phyloP scores from a whole-genome alignment of 129 eudicot genomes.

The Artemisia argyi region DNA sequence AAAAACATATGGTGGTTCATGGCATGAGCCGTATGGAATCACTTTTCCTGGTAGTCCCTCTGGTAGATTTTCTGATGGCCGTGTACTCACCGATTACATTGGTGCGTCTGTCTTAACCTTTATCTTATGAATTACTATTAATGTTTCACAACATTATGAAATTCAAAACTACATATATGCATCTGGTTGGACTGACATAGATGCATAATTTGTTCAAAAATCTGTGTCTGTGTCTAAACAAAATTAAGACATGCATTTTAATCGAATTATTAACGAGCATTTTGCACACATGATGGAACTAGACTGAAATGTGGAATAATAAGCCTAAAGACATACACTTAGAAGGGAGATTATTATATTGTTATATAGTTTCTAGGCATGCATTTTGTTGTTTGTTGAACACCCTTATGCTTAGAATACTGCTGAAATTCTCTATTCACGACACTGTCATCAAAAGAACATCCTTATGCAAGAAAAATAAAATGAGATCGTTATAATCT shows the following conservation, averaged over 20 bases:
- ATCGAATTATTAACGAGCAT: too few species aligned
- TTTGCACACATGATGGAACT: too few species aligned
- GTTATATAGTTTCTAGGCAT: background rate
- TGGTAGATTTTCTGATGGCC: constrained; percentile 84
- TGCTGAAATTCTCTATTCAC: too few species aligned
- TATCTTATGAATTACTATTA: background rate
- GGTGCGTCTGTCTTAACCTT: constrained; percentile 32
- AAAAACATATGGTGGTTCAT: constrained; percentile 37
- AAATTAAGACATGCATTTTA: too few species aligned
- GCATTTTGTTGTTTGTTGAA: background rate
- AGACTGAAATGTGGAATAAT: too few species aligned
- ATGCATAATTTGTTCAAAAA: background rate
- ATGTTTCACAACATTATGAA: background rate
- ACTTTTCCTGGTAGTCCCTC: constrained; percentile 71
- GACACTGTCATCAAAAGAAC: too few species aligned
- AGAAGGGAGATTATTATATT: background rate
- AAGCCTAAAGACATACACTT: background rate
- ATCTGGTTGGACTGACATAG: background rate
- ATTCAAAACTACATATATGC: background rate
- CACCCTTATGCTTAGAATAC: background rate
- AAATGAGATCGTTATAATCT: too few species aligned
- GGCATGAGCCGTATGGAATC: constrained; percentile 68
- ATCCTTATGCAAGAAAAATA: background rate
- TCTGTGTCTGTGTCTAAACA: too few species aligned
- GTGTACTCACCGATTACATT: constrained; percentile 70